A percentile compares a stretch with the other conserved stretches of the same genome.
phyloP scores from a whole-genome alignment of 2,329 filamentous ascomycete genomes.

The Monilinia polystroma region DNA sequence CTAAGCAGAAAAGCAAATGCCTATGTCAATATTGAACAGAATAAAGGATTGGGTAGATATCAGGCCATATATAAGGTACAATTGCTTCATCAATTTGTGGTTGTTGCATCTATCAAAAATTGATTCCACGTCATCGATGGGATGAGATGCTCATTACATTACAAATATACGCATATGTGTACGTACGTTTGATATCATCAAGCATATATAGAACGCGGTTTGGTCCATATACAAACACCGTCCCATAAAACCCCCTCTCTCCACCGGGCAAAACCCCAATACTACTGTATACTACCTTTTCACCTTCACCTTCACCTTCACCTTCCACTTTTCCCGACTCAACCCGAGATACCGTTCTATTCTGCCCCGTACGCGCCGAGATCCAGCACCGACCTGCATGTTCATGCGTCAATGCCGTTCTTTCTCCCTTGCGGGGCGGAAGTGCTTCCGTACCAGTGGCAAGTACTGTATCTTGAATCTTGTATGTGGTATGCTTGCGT shows the following conservation, averaged over 20 bases:
- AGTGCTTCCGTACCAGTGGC: not conserved
- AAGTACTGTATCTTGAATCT: not conserved
- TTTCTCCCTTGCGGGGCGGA: not conserved
- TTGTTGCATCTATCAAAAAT: no score
- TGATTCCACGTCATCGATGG: no score
- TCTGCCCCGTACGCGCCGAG: not conserved
- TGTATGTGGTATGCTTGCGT: not conserved
- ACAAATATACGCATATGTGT: not conserved
- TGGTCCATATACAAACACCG: no score
- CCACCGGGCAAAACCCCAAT: no score
- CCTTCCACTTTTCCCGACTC: not conserved
- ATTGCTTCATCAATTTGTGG: no score
- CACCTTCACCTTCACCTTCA: no score
- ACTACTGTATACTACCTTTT: not conserved
- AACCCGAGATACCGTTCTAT: not conserved
- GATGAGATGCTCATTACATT: no score
- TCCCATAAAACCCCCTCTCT: not conserved
- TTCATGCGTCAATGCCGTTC: not conserved
- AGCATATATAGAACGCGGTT: not conserved
- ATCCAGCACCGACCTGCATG: constrained; percentile 1
- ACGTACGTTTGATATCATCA: no score
- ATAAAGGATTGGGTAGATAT: no score
- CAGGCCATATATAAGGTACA: no score
- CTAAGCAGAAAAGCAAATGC: no score
- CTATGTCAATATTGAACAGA: no score